These are phyloP conservation scores for Mycena rosella DNA, from an alignment of 768 basidiomycete species.

Conservation along the genomic window DNA sequence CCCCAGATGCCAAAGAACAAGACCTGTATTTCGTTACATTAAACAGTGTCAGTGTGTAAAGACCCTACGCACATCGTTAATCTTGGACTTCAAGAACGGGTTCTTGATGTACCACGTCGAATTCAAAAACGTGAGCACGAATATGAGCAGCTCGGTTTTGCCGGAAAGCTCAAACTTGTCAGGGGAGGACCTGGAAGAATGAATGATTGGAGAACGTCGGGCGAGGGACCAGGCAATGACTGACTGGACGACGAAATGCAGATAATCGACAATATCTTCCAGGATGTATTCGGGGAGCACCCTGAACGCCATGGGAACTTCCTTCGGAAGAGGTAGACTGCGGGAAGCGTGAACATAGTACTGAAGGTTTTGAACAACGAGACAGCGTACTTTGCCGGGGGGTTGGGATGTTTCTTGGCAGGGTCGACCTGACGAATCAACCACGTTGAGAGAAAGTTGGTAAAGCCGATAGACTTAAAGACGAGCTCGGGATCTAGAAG, in stretches of 20 bases:
- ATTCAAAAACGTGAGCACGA: constrained; percentile 90
- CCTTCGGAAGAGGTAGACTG: constrained; percentile 87
- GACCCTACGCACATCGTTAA: constrained; percentile 81
- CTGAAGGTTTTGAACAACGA: neutral
- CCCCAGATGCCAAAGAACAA: constrained; percentile 80
- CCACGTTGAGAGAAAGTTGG: constrained; percentile 95
- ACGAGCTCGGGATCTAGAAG: constrained; percentile 89
- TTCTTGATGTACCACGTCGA: constrained; percentile 99
- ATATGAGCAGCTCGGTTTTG: constrained; percentile 88
- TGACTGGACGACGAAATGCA: constrained; percentile 86
- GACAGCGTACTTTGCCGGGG: constrained; percentile 70
- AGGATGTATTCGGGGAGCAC: constrained; percentile 94
- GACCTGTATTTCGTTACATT: constrained; percentile 62
- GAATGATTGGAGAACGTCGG: neutral
- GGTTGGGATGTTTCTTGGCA: constrained; percentile 78
- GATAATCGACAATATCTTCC: constrained; percentile 93
- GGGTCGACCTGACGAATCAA: constrained; percentile 92
- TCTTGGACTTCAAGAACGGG: constrained; percentile 96
- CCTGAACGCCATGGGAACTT: constrained; percentile 87
- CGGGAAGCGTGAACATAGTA: neutral
- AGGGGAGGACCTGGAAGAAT: constrained; percentile 66
- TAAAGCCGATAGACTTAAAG: constrained; percentile 83
- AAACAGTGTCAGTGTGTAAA: constrained; percentile 1
- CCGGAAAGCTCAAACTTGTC: constrained; percentile 88
- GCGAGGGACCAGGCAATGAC: constrained; percentile 38